phyloP scores from a whole-genome alignment of 352 stramenopile genomes.

The Phytophthora kernoviae region DNA sequence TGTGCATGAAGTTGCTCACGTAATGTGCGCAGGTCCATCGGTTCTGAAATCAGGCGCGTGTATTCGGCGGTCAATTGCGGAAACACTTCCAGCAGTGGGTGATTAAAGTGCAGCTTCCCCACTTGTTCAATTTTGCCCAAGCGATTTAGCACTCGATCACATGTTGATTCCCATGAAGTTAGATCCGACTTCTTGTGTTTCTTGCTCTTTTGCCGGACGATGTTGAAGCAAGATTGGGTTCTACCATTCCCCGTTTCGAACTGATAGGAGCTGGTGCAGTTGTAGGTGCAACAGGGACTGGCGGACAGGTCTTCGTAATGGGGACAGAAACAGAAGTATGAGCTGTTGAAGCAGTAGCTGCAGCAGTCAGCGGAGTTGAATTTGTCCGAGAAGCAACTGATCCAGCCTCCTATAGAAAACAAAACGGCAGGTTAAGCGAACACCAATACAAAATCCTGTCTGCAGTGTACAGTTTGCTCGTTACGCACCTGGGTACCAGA shows the following conservation, averaged over 20 bases:
- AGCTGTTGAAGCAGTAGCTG: neutral
- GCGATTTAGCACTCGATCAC: slow-evolving; percentile 73
- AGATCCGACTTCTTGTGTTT: slow-evolving; percentile 83
- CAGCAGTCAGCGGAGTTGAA: neutral
- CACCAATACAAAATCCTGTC: slow-evolving; percentile 1
- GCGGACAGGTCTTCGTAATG: slow-evolving; percentile 5
- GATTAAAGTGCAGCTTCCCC: slow-evolving; percentile 79
- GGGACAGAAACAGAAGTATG: slow-evolving; percentile 1
- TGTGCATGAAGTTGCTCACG: slow-evolving; percentile 68
- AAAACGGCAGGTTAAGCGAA: neutral
- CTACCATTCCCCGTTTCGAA: slow-evolving; percentile 43
- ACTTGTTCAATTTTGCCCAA: slow-evolving; percentile 83
- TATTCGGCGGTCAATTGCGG: slow-evolving; percentile 76
- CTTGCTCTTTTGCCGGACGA: slow-evolving; percentile 61
- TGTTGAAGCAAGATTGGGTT: slow-evolving; percentile 29
- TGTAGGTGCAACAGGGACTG: slow-evolving; percentile 6
- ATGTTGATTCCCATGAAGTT: slow-evolving; percentile 69
- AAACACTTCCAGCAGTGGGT: slow-evolving; percentile 76
- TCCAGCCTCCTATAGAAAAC: slow-evolving; percentile 19
- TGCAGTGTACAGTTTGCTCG: neutral
- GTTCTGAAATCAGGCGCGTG: slow-evolving; percentile 62
- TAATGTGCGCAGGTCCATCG: slow-evolving; percentile 84
- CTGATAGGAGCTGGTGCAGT: slow-evolving; percentile 17
- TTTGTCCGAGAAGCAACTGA: slow-evolving; percentile 1
- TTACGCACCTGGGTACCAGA: slow-evolving; percentile 27